Percentiles rank a stretch among this genome's conserved stretches.
Evolutionary conservation across 1,284 basidiomycete species (phyloP).

Genomic region (Microbotryum saponariae): DNA sequence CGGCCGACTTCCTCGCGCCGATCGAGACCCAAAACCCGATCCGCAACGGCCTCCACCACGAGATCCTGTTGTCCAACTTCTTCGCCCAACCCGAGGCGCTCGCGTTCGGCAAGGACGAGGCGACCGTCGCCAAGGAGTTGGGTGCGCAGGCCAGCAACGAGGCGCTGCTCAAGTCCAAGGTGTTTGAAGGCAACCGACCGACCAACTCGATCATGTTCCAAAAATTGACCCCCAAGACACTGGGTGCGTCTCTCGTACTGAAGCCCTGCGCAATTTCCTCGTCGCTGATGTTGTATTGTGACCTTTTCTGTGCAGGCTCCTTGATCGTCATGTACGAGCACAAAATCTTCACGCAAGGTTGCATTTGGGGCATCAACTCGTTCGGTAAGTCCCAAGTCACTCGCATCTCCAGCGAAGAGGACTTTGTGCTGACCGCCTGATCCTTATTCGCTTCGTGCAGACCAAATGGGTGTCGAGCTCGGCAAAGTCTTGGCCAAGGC

Average conservation of each 20-base stretch:
- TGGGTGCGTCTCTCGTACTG: constrained; percentile 49
- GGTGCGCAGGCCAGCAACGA: constrained; percentile 62
- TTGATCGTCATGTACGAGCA: constrained; percentile 92
- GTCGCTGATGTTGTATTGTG: neutral
- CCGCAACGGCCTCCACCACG: constrained; percentile 78
- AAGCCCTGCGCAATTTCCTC: neutral
- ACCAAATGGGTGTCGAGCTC: constrained; percentile 93
- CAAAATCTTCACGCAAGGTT: constrained; percentile 97
- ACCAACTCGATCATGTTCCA: constrained; percentile 97
- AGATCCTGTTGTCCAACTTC: constrained; percentile 94
- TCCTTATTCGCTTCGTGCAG: constrained; percentile 41
- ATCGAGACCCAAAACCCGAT: constrained; percentile 90
- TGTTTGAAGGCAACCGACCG: constrained; percentile 94
- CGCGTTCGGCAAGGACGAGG: constrained; percentile 94
- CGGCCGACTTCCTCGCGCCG: constrained; percentile 85
- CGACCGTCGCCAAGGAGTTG: constrained; percentile 72
- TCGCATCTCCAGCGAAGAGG: too few relatives aligned
- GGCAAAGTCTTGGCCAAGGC: constrained; percentile 92
- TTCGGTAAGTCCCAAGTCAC: constrained; percentile 54
- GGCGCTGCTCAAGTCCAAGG: constrained; percentile 88
- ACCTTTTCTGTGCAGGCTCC: constrained; percentile 47
- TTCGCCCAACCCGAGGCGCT: constrained; percentile 75
- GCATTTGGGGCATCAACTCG: constrained; percentile 97
- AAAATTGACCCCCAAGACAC: constrained; percentile 76
- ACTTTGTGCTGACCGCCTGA: constrained; percentile 5